phyloP scores from a whole-genome alignment of 2,329 filamentous ascomycete genomes.

The Fusarium redolens region DNA sequence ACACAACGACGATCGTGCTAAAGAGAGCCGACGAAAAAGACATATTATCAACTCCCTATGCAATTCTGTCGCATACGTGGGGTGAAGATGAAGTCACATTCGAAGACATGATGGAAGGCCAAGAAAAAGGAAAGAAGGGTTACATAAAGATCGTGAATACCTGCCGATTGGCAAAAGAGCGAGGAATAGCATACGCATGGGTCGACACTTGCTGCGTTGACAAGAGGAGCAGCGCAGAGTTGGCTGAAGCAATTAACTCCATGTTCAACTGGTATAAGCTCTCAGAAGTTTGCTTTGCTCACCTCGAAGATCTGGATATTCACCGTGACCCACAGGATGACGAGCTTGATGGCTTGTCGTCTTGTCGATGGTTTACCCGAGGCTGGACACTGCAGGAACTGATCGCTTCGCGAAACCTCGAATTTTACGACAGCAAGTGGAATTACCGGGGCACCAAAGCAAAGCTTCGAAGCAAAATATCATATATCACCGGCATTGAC shows the following conservation, averaged over 20 bases:
- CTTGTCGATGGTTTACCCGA: slow-evolving; percentile 3
- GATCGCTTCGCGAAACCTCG: neutral
- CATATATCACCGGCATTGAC: neutral
- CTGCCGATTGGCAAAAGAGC: neutral
- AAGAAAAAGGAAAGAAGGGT: neutral
- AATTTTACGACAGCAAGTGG: neutral
- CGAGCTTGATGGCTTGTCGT: rapidly evolving
- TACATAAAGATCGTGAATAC: neutral
- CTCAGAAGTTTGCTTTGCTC: neutral
- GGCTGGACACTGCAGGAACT: slow-evolving; percentile 17
- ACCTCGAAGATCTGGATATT: neutral
- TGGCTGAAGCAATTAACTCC: neutral
- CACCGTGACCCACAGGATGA: rapidly evolving
- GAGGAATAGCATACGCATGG: neutral
- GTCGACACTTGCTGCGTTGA: slow-evolving; percentile 9
- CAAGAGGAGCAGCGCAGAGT: slow-evolving; percentile 8
- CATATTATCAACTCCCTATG: neutral
- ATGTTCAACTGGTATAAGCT: slow-evolving; percentile 13
- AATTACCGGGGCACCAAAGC: neutral
- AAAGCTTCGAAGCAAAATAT: rapidly evolving
- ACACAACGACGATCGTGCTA: neutral
- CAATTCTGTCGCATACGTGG: slow-evolving; percentile 10
- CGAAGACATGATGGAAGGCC: neutral
- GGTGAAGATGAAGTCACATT: neutral
- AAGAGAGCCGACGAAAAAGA: neutral